A percentile compares a stretch with the other conserved stretches of the same genome.
Evolutionary conservation across 768 basidiomycete species (phyloP).

Genomic region (Kwoniella shandongensis): DNA sequence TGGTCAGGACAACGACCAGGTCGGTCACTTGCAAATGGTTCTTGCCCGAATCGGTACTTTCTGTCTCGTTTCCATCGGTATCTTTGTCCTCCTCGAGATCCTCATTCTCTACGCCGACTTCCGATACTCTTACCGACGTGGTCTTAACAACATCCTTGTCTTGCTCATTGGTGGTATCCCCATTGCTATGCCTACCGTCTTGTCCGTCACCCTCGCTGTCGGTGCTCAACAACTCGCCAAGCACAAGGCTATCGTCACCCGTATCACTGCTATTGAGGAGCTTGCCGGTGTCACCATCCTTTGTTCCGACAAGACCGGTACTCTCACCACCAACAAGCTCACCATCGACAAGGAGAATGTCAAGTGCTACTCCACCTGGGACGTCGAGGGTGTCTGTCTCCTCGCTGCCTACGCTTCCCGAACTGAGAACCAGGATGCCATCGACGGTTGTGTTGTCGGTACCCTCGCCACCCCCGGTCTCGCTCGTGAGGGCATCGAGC

Average conservation of each 20-base stretch:
- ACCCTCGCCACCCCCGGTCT: slow-evolving; percentile 70
- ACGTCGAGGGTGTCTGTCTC: slow-evolving; percentile 85
- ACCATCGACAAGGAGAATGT: slow-evolving; percentile 93
- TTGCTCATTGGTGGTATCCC: slow-evolving; percentile 99
- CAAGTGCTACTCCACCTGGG: slow-evolving; percentile 84
- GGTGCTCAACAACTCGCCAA: slow-evolving; percentile 98
- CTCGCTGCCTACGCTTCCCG: slow-evolving; percentile 94
- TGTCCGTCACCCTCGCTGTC: slow-evolving; percentile 97
- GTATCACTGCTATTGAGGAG: slow-evolving; percentile 99
- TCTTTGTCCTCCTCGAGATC: slow-evolving; percentile 93
- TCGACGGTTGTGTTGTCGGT: slow-evolving; percentile 80
- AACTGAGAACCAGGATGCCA: slow-evolving; percentile 98
- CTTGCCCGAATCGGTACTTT: slow-evolving; percentile 96
- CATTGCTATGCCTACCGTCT: slow-evolving; percentile 98
- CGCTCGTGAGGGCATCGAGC: slow-evolving; percentile 89
- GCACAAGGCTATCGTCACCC: slow-evolving; percentile 99
- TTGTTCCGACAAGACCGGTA: slow-evolving; percentile 98
- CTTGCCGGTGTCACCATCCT: slow-evolving; percentile 97
- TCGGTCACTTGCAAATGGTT: slow-evolving; percentile 98
- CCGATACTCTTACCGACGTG: slow-evolving; percentile 84
- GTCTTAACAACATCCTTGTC: slow-evolving; percentile 95
- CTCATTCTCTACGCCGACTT: slow-evolving; percentile 89
- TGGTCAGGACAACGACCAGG: slow-evolving; percentile 95
- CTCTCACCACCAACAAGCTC: slow-evolving; percentile 98
- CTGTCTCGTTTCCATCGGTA: slow-evolving; percentile 93